A percentile compares a stretch with the other conserved stretches of the same genome.
Evolutionary conservation across 768 basidiomycete genomes (phyloP).

Genomic region (Polyporus arcularius): DNA sequence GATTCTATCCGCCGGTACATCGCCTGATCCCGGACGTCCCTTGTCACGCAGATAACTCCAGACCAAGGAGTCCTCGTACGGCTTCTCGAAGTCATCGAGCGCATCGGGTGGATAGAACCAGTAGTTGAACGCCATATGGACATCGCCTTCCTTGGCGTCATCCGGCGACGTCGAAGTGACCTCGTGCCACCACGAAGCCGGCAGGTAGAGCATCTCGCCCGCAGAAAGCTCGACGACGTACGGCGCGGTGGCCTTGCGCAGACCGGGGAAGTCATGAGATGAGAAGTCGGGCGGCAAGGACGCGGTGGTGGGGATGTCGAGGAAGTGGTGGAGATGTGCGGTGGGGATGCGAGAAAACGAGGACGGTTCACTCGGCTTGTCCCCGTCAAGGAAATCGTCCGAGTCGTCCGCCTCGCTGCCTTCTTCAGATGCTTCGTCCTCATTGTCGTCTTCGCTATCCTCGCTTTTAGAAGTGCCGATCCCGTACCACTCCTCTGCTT

Average conservation of each 20-base stretch:
- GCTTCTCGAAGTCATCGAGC: slow-evolving; percentile 27
- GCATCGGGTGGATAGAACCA: slow-evolving; percentile 35
- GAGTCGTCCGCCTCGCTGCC: slow-evolving; percentile 12
- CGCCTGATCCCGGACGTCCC: neutral
- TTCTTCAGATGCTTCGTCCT: neutral
- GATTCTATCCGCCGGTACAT: slow-evolving; percentile 1
- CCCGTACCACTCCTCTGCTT: slow-evolving; percentile 14
- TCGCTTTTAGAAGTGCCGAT: slow-evolving; percentile 13
- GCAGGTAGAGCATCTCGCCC: slow-evolving; percentile 35
- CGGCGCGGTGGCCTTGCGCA: slow-evolving; percentile 24
- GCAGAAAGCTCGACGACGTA: slow-evolving; percentile 32
- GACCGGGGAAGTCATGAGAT: slow-evolving; percentile 18
- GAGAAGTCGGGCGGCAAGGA: slow-evolving; percentile 11
- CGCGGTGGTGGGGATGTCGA: slow-evolving; percentile 28
- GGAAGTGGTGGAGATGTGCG: slow-evolving; percentile 27
- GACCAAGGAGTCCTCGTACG: slow-evolving; percentile 28
- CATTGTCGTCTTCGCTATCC: neutral
- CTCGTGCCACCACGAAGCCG: slow-evolving; percentile 36
- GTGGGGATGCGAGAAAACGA: slow-evolving; percentile 35
- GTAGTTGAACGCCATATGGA: slow-evolving; percentile 37
- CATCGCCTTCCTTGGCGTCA: slow-evolving; percentile 6
- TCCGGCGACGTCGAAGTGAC: slow-evolving; percentile 28
- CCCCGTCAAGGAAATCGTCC: slow-evolving; percentile 5
- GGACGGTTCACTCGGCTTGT: slow-evolving; percentile 23
- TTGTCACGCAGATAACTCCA: slow-evolving; percentile 28